Conservation (phyloP, 257 asterid species). For the Solanum infundibuliforme region DNA sequence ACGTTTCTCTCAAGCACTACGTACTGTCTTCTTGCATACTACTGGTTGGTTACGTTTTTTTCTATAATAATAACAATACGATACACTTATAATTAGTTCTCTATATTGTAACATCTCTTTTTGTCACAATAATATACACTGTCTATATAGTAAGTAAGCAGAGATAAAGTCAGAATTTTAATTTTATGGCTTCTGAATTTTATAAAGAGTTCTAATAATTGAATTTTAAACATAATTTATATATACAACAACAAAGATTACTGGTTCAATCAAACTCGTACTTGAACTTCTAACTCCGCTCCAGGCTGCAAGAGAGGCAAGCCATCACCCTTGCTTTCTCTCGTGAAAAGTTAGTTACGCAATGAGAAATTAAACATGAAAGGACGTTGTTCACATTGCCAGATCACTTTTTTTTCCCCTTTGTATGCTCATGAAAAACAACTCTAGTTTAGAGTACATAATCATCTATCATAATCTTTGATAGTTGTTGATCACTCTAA, state of each 20-base stretch:
- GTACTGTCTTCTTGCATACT: not conserved
- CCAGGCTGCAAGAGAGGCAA: not conserved
- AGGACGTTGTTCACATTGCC: not conserved
- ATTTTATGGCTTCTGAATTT: too few relatives aligned
- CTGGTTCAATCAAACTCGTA: not conserved
- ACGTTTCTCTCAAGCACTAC: conserved; percentile 85
- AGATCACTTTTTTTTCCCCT: not conserved
- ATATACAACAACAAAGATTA: too few relatives aligned
- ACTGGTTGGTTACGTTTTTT: not conserved
- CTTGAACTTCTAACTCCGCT: not conserved
- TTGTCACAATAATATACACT: not conserved
- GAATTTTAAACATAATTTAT: too few relatives aligned
- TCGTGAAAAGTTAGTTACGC: not conserved
- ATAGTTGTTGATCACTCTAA: not conserved
- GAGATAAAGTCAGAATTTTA: not conserved
- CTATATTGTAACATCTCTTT: not conserved
- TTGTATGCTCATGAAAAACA: not conserved
- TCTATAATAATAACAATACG: not conserved
- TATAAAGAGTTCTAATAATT: too few relatives aligned
- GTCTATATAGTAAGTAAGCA: not conserved
- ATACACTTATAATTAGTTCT: not conserved
- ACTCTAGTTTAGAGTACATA: too few relatives aligned
- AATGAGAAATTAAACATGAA: not conserved
- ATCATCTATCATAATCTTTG: not conserved
- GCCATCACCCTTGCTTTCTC: not conserved